Evolutionary conservation across 148 eudicot genomes (phyloP).

Genomic region (Heliamphora exappendiculata): DNA sequence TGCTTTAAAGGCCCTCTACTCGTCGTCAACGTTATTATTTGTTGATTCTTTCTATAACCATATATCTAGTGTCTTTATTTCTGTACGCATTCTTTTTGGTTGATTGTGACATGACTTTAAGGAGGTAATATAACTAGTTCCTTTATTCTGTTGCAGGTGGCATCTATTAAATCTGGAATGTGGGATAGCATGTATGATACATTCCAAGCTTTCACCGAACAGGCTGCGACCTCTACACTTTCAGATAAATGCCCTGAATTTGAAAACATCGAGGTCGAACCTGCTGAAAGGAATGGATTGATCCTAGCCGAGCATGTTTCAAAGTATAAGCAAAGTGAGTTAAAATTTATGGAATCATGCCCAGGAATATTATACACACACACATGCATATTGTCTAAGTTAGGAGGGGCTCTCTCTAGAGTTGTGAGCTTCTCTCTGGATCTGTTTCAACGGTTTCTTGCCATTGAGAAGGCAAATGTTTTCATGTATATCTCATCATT

Average conservation of each 20-base stretch:
- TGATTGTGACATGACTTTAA: not conserved
- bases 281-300: conserved; percentile 28
- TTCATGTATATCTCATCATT: not conserved
- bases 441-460: not conserved
- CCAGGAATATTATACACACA: not conserved
- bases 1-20: not conserved
- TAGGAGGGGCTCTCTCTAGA: not conserved
- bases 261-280: conserved; percentile 53
- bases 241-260: conserved; percentile 24
- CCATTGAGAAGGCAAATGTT: not conserved
- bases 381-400: not conserved
- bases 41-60: not conserved
- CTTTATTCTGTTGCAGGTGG: conserved; percentile 49
- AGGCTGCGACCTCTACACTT: conserved; percentile 21
- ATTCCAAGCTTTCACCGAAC: conserved; percentile 45
- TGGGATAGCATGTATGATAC: conserved; percentile 87
- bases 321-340: conserved; percentile 35
- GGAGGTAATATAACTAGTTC: not conserved
- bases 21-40: not conserved
- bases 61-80: not conserved
- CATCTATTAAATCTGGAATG: conserved; percentile 63
- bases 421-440: not conserved
- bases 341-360: not conserved
- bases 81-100: not conserved
- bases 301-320: not conserved